Conservation (phyloP, 2,329 filamentous ascomycete genomes). For the Sarocladium oryzae region DNA sequence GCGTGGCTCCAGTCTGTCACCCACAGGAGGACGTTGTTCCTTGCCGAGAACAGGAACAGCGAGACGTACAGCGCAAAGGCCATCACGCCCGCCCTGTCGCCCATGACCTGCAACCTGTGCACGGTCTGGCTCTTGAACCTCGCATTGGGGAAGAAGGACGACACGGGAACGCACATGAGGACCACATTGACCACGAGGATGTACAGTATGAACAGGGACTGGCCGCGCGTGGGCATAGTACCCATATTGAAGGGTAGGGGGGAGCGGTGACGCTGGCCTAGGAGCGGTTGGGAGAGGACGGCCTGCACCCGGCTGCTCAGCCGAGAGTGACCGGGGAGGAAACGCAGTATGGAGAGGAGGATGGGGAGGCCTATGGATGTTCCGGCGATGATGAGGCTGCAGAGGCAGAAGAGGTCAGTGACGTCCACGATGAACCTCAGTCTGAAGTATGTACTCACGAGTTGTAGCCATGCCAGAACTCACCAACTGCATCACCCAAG, state of each 20-base stretch:
- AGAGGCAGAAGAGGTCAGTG: neutral
- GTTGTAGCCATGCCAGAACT: constrained; percentile 4
- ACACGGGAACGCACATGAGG: constrained; percentile 15
- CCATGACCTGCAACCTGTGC: constrained; percentile 40
- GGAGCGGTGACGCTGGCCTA: constrained; percentile 25
- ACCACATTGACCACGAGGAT: constrained; percentile 28
- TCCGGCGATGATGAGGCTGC: constrained; percentile 17
- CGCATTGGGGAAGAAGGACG: constrained; percentile 27
- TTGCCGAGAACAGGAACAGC: constrained; percentile 25
- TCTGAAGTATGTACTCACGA: neutral
- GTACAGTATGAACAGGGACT: constrained; percentile 26
- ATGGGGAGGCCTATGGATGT: constrained; percentile 25
- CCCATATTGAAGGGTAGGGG: constrained; percentile 17
- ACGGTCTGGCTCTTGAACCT: constrained; percentile 61
- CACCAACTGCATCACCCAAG: neutral
- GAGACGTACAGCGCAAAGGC: constrained; percentile 26
- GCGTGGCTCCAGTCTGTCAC: constrained; percentile 30
- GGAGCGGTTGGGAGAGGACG: constrained; percentile 24
- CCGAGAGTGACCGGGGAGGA: constrained; percentile 21
- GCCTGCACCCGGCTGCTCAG: constrained; percentile 21
- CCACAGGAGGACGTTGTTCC: constrained; percentile 29
- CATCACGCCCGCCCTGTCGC: constrained; percentile 29
- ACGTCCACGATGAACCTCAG: no score
- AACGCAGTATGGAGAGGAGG: constrained; percentile 26
- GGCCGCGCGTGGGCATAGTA: constrained; percentile 28